phyloP scores from a whole-genome alignment of 2,329 filamentous ascomycete genomes.

The Fusarium sp. region DNA sequence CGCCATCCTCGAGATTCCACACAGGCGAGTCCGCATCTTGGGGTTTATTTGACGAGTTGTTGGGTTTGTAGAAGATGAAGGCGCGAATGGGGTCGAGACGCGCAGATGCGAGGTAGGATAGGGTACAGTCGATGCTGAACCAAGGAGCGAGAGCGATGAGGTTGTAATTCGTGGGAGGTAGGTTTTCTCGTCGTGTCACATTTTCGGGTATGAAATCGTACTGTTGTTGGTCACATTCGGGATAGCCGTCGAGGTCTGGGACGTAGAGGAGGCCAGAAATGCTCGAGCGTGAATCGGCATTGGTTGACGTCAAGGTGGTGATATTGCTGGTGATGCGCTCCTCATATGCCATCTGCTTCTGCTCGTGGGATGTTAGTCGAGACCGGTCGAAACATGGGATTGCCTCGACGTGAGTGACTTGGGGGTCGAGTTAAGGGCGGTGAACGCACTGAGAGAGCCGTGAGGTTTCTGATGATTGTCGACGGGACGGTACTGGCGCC shows the following conservation, averaged over 20 bases:
- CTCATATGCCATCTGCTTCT: conserved; percentile 65
- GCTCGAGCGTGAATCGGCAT: conserved; percentile 68
- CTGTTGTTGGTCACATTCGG: conserved; percentile 73
- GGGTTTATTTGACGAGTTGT: conserved; percentile 69
- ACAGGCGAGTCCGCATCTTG: conserved; percentile 71
- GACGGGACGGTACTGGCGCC: conserved; percentile 62
- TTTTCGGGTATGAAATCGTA: conserved; percentile 78
- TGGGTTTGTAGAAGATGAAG: conserved; percentile 73
- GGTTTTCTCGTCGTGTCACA: conserved; percentile 77
- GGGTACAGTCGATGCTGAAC: conserved; percentile 79
- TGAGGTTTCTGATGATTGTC: conserved; percentile 68
- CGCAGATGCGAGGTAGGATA: conserved; percentile 76
- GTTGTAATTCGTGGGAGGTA: conserved; percentile 77
- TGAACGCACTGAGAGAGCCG: conserved; percentile 64
- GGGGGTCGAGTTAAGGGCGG: not conserved
- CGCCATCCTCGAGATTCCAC: conserved; percentile 79
- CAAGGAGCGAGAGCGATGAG: conserved; percentile 89
- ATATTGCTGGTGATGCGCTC: conserved; percentile 68
- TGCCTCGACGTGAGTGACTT: not conserved
- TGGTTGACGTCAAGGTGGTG: conserved; percentile 80
- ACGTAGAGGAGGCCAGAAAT: conserved; percentile 88
- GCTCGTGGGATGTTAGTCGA: conserved; percentile 35
- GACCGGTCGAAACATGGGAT: not conserved
- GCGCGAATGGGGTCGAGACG: conserved; percentile 69
- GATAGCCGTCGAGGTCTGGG: conserved; percentile 71